Evolutionary conservation across 2,329 filamentous ascomycete genomes (phyloP), one percentile per base, ranked within the genome.

Genomic region (Clarireedia paspali): DNA sequence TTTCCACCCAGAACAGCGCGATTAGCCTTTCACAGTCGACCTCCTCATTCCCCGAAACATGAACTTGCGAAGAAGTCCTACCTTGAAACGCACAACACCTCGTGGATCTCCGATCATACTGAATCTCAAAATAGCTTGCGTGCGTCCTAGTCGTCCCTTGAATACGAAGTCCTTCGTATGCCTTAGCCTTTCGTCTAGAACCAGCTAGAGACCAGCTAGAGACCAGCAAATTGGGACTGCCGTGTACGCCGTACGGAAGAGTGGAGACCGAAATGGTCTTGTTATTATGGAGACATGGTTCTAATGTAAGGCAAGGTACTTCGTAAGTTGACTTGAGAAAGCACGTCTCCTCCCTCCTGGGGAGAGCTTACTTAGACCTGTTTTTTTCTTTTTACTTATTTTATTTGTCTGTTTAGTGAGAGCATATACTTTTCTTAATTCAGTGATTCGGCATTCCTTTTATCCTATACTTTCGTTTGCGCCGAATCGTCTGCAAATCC

Each of bases 381-480:
- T 20, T 38, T 14, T 14, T 44, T 23, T 50, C 24, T n/a, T 12
- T 49, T 49, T 42, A 34, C 17, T 45, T 12, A 5, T 45, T 45
- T 6, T 20, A 17, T 20, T 26, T 20, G 6, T 24, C 42, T 20
- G 20, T 45, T 45, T 23, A 20, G 10, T 20, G 10, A 45, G 9
- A 20, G 20, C 1, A 6, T 20, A 10, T 3, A 20, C 46, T 42
- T 39, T 34, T 42, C 27, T 23, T 6, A 30, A 27, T 26, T 36
- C n/a, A 24, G 12, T 24, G n/a, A 44, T 44, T 34, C 26, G 52
- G 24, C 46, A 26, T 44, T 24, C n/a, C 50, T 55, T 55, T 55
- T 34, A 55, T 55, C 46, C 14, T 50, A 23, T 55, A 24, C 52
- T 50, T 45, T 55, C 52, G 24, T 55, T 55, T 55, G 23, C 42